Evolutionary conservation across 2,329 filamentous ascomycete genomes (phyloP).

Genomic region (Pyricularia pennisetigena): DNA sequence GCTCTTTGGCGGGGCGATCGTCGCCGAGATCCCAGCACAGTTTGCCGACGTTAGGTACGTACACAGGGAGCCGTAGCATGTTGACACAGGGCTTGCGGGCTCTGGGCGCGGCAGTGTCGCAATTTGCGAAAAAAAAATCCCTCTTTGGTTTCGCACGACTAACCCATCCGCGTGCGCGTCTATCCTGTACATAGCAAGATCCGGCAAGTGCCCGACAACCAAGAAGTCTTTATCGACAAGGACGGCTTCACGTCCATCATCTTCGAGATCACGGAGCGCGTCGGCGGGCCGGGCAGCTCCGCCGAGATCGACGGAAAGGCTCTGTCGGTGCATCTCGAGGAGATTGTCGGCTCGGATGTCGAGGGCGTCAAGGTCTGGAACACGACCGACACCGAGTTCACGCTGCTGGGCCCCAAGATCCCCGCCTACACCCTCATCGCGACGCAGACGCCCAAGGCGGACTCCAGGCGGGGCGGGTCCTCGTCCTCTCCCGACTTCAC

Average conservation of each 20-base stretch:
- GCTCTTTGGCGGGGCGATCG: conserved; percentile 65
- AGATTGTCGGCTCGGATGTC: conserved; percentile 54
- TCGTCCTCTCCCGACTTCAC: conserved; percentile 51
- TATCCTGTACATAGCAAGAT: conserved; percentile 42
- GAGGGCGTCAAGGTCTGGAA: conserved; percentile 59
- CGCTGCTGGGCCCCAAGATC: conserved; percentile 36
- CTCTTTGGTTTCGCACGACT: neutral
- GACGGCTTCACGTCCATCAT: conserved; percentile 80
- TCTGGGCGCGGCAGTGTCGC: neutral
- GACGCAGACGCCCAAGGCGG: conserved; percentile 40
- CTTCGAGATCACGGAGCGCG: conserved; percentile 80
- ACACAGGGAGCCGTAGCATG: neutral
- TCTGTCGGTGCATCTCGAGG: conserved; percentile 57
- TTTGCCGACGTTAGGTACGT: conserved; percentile 64
- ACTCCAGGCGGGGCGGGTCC: conserved; percentile 12
- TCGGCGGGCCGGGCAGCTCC: conserved; percentile 43
- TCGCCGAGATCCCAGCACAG: conserved; percentile 54
- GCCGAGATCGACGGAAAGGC: conserved; percentile 61
- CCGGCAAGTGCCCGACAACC: conserved; percentile 72
- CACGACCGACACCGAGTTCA: conserved; percentile 50
- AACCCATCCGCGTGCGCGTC: neutral
- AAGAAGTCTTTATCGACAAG: conserved; percentile 84
- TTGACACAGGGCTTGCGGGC: neutral
- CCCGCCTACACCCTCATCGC: conserved; percentile 63
- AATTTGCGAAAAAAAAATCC: too few relatives aligned